Evolutionary conservation across 2,329 filamentous ascomycete species (phyloP), one percentile per base, ranked within the genome.

Genomic region (Chalara sp.): DNA sequence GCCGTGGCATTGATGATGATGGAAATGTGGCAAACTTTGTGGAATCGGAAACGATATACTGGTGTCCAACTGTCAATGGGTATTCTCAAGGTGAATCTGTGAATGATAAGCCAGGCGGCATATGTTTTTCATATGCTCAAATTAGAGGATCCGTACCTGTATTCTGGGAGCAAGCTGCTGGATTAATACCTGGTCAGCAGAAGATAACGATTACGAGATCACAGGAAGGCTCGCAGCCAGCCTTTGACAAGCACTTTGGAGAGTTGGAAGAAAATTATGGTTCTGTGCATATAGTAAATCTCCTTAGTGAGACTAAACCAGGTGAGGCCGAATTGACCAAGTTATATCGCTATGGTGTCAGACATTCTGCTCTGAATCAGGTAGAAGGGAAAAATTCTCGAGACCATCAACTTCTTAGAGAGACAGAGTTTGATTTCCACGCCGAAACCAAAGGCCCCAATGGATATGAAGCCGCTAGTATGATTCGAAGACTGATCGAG

Each of bases 11-110:
- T 57, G 93, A 99, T 64, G 93, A 99, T 65, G 90, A 97, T 63
- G 93, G 93, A 11, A 89, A 97, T 61, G 93, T 97, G 31, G 91
- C 93, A 54, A 99, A 99, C 68, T 99, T 96, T 68, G 93, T 97
- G n/a, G 93, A 99, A 69, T 93, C 90, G 0, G 93, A 99, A 70
- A 95, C 90, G 0, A 83, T 92, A 40, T 91, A 95, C 64, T 96
- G 88, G 86, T 86, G 85, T 59, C 87, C 87, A 1, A 80, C 82
- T 5, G 52, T 52, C 6, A 52, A 44, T 37, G 57, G 1, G 39
- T 55, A 58, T 47, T 49, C 52, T 31, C 44, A 40, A 21, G 33
- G 37, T 10, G 61, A 63, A 32, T 41, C 45, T 8, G 44, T 52
- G 29, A 47, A 44, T 30, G 61, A 63, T 46, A 61, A 55, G 33